Evolutionary conservation across 192 early-diverging fungal genomes (phyloP).

Genomic region (Coemansia furcata): DNA sequence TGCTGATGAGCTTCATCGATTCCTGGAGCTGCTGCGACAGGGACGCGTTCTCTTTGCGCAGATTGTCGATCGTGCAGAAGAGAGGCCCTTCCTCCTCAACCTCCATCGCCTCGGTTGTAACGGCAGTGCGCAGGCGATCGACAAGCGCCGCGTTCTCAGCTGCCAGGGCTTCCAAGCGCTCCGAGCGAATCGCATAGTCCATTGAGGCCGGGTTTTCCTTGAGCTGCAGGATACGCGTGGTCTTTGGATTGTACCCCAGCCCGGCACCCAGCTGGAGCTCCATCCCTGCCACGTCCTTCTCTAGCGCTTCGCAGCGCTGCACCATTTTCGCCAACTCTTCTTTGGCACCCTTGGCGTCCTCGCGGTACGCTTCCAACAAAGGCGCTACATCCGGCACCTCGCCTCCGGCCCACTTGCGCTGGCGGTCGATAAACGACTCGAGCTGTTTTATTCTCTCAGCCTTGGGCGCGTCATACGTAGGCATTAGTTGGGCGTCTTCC

Average conservation of each 20-base stretch:
- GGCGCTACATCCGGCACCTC: neutral
- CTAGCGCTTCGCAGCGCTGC: conserved; percentile 39
- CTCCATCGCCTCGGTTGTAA: neutral
- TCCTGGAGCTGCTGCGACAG: conserved; percentile 58
- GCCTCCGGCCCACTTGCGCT: conserved; percentile 38
- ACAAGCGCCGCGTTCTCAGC: conserved; percentile 71
- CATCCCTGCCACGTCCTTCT: conserved; percentile 56
- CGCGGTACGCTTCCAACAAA: conserved; percentile 26
- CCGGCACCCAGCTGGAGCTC: conserved; percentile 64
- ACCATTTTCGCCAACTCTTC: conserved; percentile 3
- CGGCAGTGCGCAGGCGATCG: conserved; percentile 20
- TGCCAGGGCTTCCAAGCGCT: conserved; percentile 61
- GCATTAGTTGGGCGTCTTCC: conserved; percentile 46
- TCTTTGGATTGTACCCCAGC: conserved; percentile 58
- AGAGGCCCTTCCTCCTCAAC: conserved; percentile 11
- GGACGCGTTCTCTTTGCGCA: conserved; percentile 58
- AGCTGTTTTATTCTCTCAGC: conserved; percentile 59
- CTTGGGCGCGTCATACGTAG: conserved; percentile 59
- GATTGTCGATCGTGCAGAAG: conserved; percentile 47
- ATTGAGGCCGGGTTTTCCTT: conserved; percentile 70
- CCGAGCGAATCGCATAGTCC: conserved; percentile 68
- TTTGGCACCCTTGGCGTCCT: conserved; percentile 6
- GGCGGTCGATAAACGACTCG: conserved; percentile 63
- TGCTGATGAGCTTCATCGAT: conserved; percentile 63
- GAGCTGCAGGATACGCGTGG: conserved; percentile 68